A percentile compares a stretch with the other conserved stretches of the same genome.
phyloP scores from a whole-genome alignment of 192 early-diverging fungal genomes.

The Backusella australiensis region DNA sequence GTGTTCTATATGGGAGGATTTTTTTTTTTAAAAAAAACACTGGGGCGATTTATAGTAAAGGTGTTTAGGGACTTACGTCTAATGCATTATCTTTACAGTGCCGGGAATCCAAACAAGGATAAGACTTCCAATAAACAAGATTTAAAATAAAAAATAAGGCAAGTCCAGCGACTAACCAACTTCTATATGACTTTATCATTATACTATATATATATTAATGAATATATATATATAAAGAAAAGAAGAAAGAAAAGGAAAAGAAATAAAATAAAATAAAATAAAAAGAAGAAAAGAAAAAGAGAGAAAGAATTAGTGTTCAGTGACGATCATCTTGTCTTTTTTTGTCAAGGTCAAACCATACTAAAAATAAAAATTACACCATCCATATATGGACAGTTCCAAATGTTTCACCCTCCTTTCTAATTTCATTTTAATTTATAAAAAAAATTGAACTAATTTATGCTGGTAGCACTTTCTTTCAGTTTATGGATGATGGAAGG shows the following conservation, averaged over 20 bases:
- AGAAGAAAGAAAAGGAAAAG: neutral
- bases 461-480: neutral
- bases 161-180: neutral
- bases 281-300: neutral
- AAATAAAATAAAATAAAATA: neutral
- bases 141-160: conserved; percentile 2
- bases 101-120: conserved; percentile 5
- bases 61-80: neutral
- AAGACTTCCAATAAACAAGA: conserved; percentile 9
- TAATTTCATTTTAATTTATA: neutral
- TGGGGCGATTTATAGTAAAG: too few species aligned
- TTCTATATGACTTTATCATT: neutral
- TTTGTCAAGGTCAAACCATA: neutral
- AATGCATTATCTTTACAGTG: neutral
- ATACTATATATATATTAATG: neutral
- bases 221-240: neutral
- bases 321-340: neutral
- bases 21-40: neutral
- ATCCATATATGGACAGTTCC: neutral
- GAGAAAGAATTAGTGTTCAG: neutral
- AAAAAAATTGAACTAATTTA: neutral
- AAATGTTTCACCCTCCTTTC: conserved; percentile 1
- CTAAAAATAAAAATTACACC: conserved; percentile 3
- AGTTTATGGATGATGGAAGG: neutral
- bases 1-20: neutral